Base-by-base conservation (phyloP, 192 early-diverging fungal species). In the Backusella tuberculispora region DNA sequence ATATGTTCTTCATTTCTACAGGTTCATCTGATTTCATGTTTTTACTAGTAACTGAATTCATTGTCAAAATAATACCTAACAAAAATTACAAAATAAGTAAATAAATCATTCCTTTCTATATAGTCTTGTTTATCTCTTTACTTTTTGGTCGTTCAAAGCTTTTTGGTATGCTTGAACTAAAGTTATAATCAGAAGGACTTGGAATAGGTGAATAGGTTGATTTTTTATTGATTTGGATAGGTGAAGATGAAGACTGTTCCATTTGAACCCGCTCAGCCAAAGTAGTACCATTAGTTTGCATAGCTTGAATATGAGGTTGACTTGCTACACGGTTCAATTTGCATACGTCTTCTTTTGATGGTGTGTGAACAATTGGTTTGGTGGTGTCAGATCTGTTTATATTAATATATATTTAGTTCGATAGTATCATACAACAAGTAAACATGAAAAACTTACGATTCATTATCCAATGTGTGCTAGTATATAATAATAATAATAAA, bases 231-330 rank as follows among this genome's bases (percentile, higher is more conserved):
- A 44, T 69, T 24, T 43, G 43, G 17, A 69, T 69, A 26, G 68
- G 68, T 6, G 46, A 29, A 47, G 72, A 64, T 26, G 43, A 73
- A 5, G 71, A 72, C 24, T 37, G 53, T 53, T 63, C 50, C 53
- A 60, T 38, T 14, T 63, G 2, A 14, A 41, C 37, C 53, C 37
- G 60, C 38, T 56, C 50, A 38, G 17, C 38, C 63, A n/a, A 60
- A 24, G 21, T 24, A 26, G 37, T 34, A 2, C 42, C 21, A 34
- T 29, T 66, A 26, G 53, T 17, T n/a, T 46, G 38, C 29, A 75
- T 15, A 0, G 74, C 74, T 21, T 75, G 74, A 0, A 75, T 50
- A 63, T 75, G 74, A 29, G 74, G 74, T 21, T 75, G 74, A 42
- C 44, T 75, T 9, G 74, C 74, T 2, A 75, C 34, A 10, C 66